Evolutionary conservation across 164 flowering plant genomes (phyloP).

Genomic region (Sextonia rubra): DNA sequence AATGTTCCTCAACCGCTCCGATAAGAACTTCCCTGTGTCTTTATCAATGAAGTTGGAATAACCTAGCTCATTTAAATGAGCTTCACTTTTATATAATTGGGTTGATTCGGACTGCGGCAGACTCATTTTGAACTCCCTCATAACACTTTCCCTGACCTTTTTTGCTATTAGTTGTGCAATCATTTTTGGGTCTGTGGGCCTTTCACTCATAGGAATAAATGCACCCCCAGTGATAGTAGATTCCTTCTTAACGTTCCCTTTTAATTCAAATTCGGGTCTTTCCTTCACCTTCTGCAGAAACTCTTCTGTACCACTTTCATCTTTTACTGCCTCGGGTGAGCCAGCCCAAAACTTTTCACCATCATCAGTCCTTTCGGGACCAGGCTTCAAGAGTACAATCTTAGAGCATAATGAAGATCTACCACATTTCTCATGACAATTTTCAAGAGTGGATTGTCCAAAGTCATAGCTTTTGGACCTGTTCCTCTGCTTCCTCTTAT

Average conservation of each 20-base stretch:
- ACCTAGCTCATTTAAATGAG: slow-evolving; percentile 41
- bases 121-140: slow-evolving; percentile 47
- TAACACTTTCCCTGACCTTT: slow-evolving; percentile 61
- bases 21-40: slow-evolving; percentile 62
- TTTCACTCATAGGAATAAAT: slow-evolving; percentile 64
- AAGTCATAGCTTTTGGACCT: slow-evolving; percentile 25
- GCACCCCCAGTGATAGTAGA: slow-evolving; percentile 52
- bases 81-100: slow-evolving; percentile 64
- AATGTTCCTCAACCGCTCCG: slow-evolving; percentile 71
- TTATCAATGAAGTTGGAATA: slow-evolving; percentile 63
- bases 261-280: slow-evolving; percentile 62
- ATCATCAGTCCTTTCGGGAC: slow-evolving; percentile 48
- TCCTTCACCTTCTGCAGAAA: slow-evolving; percentile 90
- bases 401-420: slow-evolving; percentile 48
- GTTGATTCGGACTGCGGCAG: slow-evolving; percentile 73
- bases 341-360: slow-evolving; percentile 47
- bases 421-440: slow-evolving; percentile 18
- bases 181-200: slow-evolving; percentile 50
- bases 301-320: slow-evolving; percentile 60
- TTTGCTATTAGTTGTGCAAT: slow-evolving; percentile 57
- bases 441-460: slow-evolving; percentile 23
- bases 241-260: slow-evolving; percentile 46
- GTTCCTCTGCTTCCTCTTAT: slow-evolving; percentile 27
- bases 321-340: slow-evolving; percentile 41
- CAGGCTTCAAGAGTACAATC: slow-evolving; percentile 88